A percentile compares a stretch with the other conserved stretches of the same genome.
phyloP scores from a whole-genome alignment of 768 basidiomycete species.

The Nidula microcarpa region DNA sequence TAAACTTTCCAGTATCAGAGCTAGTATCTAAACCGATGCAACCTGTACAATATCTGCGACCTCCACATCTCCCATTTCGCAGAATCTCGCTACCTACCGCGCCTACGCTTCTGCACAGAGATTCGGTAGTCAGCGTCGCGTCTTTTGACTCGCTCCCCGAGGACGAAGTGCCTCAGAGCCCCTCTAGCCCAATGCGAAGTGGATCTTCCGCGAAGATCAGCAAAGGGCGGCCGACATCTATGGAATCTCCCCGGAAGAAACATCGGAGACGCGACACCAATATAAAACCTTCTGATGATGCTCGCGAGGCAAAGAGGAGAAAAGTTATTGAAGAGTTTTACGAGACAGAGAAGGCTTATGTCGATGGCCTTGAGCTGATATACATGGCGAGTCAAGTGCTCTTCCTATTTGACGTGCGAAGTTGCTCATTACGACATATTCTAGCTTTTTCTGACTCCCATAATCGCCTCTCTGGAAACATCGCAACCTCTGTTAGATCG shows the following conservation, averaged over 20 bases:
- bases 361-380: slow-evolving; percentile 78
- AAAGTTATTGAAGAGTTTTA: slow-evolving; percentile 80
- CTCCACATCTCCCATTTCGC: slow-evolving; percentile 56
- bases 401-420: no score
- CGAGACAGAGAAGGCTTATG: slow-evolving; percentile 77
- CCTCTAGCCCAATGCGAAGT: slow-evolving; percentile 28
- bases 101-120: slow-evolving; percentile 49
- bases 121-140: slow-evolving; percentile 66
- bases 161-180: slow-evolving; percentile 38
- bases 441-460: slow-evolving; percentile 80
- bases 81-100: slow-evolving; percentile 58
- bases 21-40: no score
- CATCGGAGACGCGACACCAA: slow-evolving; percentile 31
- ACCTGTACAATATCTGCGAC: slow-evolving; percentile 28
- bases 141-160: slow-evolving; percentile 75
- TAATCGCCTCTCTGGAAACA: slow-evolving; percentile 72
- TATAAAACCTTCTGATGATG: slow-evolving; percentile 41
- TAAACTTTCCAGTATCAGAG: no score
- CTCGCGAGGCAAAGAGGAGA: slow-evolving; percentile 50
- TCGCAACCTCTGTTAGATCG: slow-evolving; percentile 67
- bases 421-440: not conserved
- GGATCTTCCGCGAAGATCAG: no score
- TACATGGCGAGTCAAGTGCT: slow-evolving; percentile 53
- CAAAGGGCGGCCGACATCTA: no score
- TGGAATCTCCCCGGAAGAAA: slow-evolving; percentile 12